Base-by-base conservation (phyloP, 805 yeast species). In the Isabelozyma heimii region DNA sequence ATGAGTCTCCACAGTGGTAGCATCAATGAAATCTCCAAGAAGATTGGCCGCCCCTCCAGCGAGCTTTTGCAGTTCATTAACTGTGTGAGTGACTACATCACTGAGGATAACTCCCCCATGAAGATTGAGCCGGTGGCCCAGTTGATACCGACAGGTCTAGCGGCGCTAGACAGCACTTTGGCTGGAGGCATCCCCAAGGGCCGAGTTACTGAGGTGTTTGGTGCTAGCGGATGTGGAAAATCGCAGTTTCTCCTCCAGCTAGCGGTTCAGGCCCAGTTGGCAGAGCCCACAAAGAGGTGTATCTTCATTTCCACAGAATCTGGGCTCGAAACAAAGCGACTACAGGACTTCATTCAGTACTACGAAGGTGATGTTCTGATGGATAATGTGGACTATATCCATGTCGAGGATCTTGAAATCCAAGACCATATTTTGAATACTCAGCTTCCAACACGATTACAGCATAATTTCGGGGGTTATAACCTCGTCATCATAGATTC, bases 221-320 rank as follows among this genome's bases (percentile, higher is more conserved):
- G 98, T 0, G 87, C 85, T 24, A 83, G 95, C 45, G 88, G 95
- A 0, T 78, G 87, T 0, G 98, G 97, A 0, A 92, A 92, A 59
- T 85, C 97, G 0, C 95, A 91, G 55, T 67, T 91, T 4, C 67
- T 87, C 24, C 76, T 85, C 70, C 92, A 86, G 54, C 57, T 91
- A 45, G 74, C 87, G 1, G 68, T 83, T 3, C 69, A 83, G 2
- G 81, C 84, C 10, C 90, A 85, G 53, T 15, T 51, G 10, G 14
- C 33, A 15, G 30, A 47, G 24, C 8, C 14, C 8, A 41, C 47
- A 35, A 45, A 52, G 14, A 54, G 47, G 49, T 54, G 62, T n/a
- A 79, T 91, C n/a, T 86, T 78, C 58, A 82, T 91, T 0, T 80
- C 90, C 0, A 91, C 97, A 0, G 97, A 91, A 61, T 80, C 87